Base-by-base conservation (phyloP, 2,329 filamentous ascomycete species). In the Curvularia sp. region DNA sequence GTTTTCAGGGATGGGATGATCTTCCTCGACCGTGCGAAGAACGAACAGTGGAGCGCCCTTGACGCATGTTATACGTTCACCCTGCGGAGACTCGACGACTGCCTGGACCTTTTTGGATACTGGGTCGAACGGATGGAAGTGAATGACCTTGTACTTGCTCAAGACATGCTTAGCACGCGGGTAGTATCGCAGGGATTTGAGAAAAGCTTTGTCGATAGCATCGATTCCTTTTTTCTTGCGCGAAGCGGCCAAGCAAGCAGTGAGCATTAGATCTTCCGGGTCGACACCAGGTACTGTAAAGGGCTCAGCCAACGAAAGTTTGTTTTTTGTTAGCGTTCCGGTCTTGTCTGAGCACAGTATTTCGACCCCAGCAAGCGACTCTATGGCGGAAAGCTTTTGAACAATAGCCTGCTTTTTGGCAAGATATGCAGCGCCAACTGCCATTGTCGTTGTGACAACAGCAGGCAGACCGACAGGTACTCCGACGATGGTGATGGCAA, bases 191-290 rank as follows among this genome's bases (percentile, higher is more conserved):
- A 96, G 87, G 21, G 90, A 86, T 83, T 95, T 96, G 69, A 96
- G 84, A 84, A 96, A 96, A 75, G 92, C 92, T 84, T 94, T 95
- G 85, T 96, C 93, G 70, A 96, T 96, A 68, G 93, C 91, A 76
- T 96, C 92, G 65, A 96, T 93, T 83, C 92, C 92, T 84, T 96
- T 96, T 86, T 93, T 94, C 87, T 95, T 96, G 82, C 92, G 90
- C 67, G 90, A 94, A 63, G 92, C 92, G 73, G 92, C 92, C 73
- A 96, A 82, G 78, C 92, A 96, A 72, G 92, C 92, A 81, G 92
- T 95, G 66, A 96, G 84, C 91, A 96, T 96, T 64, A 96, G 89
- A 72, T 96, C 92, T 78, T 95, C 90, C 34, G 89, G 86, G 68
- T 93, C 90, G 59, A 96, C 90, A 73, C 92, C 92, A 61, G 86